Evolutionary conservation across 305 asterid species (phyloP), one percentile per base, ranked within the genome.

Genomic region (Lippia alba): DNA sequence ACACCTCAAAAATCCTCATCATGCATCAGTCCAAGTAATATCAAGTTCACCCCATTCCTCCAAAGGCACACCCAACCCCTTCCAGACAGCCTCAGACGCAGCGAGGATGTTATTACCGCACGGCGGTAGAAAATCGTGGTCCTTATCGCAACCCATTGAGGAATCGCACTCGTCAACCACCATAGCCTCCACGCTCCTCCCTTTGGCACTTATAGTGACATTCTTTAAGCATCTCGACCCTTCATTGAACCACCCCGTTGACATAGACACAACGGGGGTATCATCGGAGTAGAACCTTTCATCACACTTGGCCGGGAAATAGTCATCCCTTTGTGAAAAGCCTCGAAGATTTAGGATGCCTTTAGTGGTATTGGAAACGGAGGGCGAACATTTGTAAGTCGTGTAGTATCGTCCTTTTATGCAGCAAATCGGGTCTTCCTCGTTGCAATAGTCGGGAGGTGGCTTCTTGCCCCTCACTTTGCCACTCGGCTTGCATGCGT

Each of bases 1-100:
- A 12, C n/a, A 20, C 6, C 11, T 14, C n/a, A 64, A 12, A 12
- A 14, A 19, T 9, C 30, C 20, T 51, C 44, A 65, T 0, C 67
- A 62, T 20, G 78, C 76, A 66, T 70, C 73, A 1, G 78, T 48
- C 78, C 83, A 81, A 16, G 79, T 65, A 19, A 81, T 65, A 20
- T 74, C 73, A 64, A 74, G 40, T 33, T 68, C 76, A 0, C 82
- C 82, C 82, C 77, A 76, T 10, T 74, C 70, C 6, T 67, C 71
- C 24, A 67, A 48, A 7, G 83, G 80, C 51, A 83, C 75, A 12
- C 81, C 85, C 69, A 83, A 73, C 33, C 82, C 86, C 61, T 71
- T 65, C 87, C 87, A 79, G 5, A 83, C 91, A 10, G 87, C 85
- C 73, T 78, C 76, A 2, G 91, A 86, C 11, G 85, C 91, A 51